Percentiles rank a stretch among this genome's conserved stretches.
phyloP scores from a whole-genome alignment of 2,329 filamentous ascomycete genomes.

The Lasiodiplodia sp. region DNA sequence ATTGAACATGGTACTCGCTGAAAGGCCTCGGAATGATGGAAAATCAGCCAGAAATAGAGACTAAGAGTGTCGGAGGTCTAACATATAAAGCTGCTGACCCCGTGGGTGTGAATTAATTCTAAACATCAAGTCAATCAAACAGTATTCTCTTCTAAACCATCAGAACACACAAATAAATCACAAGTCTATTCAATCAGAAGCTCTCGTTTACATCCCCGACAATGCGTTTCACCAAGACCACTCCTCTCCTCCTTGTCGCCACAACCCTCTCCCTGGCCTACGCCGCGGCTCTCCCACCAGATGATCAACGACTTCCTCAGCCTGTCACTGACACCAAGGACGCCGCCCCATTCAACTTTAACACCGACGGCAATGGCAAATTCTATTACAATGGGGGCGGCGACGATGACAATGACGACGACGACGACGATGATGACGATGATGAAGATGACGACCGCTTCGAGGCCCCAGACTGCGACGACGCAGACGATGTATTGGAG shows the following conservation, averaged over 20 bases:
- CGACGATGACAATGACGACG: too few species aligned
- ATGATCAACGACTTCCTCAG: not conserved
- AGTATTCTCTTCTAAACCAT: not conserved
- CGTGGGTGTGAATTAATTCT: not conserved
- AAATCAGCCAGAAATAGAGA: not conserved
- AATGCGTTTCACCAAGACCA: slow-evolving; percentile 13
- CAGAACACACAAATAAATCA: not conserved
- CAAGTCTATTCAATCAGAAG: not conserved
- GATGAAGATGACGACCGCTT: not conserved
- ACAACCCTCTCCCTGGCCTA: not conserved
- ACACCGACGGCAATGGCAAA: not conserved
- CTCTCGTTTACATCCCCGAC: not conserved
- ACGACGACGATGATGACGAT: not conserved
- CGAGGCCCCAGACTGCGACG: not conserved
- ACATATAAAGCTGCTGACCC: not conserved
- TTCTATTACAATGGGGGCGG: not conserved
- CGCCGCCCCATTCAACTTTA: not conserved
- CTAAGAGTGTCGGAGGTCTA: not conserved
- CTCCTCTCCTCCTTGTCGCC: slow-evolving; percentile 4
- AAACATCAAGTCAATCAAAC: not conserved
- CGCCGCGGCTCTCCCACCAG: not conserved
- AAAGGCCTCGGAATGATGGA: not conserved
- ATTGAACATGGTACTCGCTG: not conserved
- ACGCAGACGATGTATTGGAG: not conserved
- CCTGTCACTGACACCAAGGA: not conserved